These are phyloP conservation scores for Epichloe brachyelytri DNA, from an alignment of 2,329 filamentous ascomycete genomes.

Conservation along the genomic window DNA sequence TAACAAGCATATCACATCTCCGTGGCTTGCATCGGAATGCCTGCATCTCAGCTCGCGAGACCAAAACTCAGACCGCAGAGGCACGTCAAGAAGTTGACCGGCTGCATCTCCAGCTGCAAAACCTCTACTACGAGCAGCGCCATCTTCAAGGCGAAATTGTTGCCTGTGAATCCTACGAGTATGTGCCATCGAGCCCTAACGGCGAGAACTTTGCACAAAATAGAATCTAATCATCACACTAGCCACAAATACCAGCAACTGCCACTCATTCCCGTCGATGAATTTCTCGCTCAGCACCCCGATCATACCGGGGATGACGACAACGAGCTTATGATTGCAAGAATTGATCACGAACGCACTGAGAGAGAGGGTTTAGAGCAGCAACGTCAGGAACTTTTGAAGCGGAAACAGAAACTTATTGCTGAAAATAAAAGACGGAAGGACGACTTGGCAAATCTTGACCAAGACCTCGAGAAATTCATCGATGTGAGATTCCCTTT, in stretches of 20 bases:
- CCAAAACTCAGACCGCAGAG: conserved; percentile 76
- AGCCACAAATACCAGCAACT: conserved; percentile 82
- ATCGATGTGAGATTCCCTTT: conserved; percentile 54
- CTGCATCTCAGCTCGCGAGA: conserved; percentile 68
- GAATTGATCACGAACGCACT: conserved; percentile 80
- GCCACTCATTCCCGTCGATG: conserved; percentile 69
- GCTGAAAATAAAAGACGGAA: conserved; percentile 80
- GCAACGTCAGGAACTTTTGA: conserved; percentile 64
- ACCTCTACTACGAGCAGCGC: conserved; percentile 90
- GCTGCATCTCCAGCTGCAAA: conserved; percentile 85
- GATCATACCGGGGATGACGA: conserved; percentile 61
- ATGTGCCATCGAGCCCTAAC: conserved; percentile 22
- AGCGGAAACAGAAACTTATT: conserved; percentile 48
- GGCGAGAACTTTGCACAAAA: neutral
- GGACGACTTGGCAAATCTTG: conserved; percentile 80
- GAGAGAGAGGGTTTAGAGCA: conserved; percentile 79
- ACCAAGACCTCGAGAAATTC: conserved; percentile 86
- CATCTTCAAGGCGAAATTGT: conserved; percentile 82
- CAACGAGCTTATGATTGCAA: conserved; percentile 73
- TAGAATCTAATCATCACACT: neutral
- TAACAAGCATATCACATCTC: conserved; percentile 65
- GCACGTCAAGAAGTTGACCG: conserved; percentile 83
- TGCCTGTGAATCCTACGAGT: conserved; percentile 88
- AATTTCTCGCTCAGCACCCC: conserved; percentile 66
- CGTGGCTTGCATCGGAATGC: conserved; percentile 75